A percentile compares a stretch with the other conserved stretches of the same genome.
Conservation (phyloP, 2,329 filamentous ascomycete genomes). For the Colletotrichum paranaense region DNA sequence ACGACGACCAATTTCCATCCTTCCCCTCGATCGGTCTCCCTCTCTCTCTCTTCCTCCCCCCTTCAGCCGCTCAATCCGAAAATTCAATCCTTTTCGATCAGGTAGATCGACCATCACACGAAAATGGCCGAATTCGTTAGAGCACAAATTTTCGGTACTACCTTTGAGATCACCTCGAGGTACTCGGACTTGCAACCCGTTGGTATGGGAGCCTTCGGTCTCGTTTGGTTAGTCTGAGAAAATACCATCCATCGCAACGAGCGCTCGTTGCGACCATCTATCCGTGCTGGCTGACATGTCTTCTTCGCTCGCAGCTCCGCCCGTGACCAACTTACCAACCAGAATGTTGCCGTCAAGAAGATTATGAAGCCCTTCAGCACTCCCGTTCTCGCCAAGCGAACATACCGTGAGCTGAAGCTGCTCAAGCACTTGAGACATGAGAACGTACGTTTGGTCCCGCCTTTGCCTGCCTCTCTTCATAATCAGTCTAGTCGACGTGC, state of each 20-base stretch:
- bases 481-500: constrained; percentile 28
- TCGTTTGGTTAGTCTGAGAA: constrained; percentile 82
- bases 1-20: constrained; percentile 1
- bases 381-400: constrained; percentile 96
- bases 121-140: constrained; percentile 99
- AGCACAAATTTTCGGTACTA: constrained; percentile 99
- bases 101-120: constrained; percentile 44
- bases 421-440: constrained; percentile 97
- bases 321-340: constrained; percentile 95
- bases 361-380: constrained; percentile 99
- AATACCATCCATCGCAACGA: constrained; percentile 27
- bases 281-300: constrained; percentile 37
- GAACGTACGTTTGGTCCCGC: constrained; percentile 72
- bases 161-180: constrained; percentile 99
- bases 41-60: constrained; percentile 1
- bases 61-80: constrained; percentile 20
- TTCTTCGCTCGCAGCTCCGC: constrained; percentile 75
- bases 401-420: constrained; percentile 96
- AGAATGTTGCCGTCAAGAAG: constrained; percentile 99
- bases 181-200: constrained; percentile 97
- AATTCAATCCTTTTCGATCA: constrained; percentile 15
- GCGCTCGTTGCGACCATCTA: background rate
- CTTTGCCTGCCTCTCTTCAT: background rate
- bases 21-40: background rate
- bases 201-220: constrained; percentile 98